Conservation (phyloP, 1,284 basidiomycete genomes). For the Phellinidium pouzarii region DNA sequence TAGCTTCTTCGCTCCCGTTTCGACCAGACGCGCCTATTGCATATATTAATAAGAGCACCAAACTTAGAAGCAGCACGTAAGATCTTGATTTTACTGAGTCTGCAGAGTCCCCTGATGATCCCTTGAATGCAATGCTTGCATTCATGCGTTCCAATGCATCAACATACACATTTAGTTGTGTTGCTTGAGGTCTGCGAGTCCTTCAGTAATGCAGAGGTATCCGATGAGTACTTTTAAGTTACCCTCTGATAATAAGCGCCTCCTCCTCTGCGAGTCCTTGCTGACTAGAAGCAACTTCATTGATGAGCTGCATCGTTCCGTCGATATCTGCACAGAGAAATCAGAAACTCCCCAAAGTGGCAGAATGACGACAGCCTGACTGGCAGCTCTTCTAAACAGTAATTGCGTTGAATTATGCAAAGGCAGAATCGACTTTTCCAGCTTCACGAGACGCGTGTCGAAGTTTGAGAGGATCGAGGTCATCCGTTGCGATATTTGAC, state of each 20-base stretch:
- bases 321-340: conserved; percentile 56
- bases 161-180: conserved; percentile 56
- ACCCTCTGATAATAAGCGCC: conserved; percentile 71
- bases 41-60: conserved; percentile 4
- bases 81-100: conserved; percentile 55
- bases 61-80: neutral
- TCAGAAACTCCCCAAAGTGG: conserved; percentile 1
- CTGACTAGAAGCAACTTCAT: conserved; percentile 66
- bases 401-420: conserved; percentile 68
- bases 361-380: neutral
- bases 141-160: conserved; percentile 70
- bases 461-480: conserved; percentile 73
- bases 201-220: neutral
- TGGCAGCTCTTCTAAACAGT: conserved; percentile 52
- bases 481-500: conserved; percentile 76
- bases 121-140: conserved; percentile 71
- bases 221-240: conserved; percentile 23
- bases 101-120: conserved; percentile 47
- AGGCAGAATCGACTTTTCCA: conserved; percentile 76
- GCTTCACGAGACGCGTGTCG: conserved; percentile 66
- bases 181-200: conserved; percentile 53
- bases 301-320: conserved; percentile 65
- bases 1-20: conserved; percentile 75
- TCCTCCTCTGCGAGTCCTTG: conserved; percentile 75
- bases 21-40: conserved; percentile 59